Evolutionary conservation across 495 filamentous ascomycete species (phyloP).

Genomic region (Neurospora sp.): DNA sequence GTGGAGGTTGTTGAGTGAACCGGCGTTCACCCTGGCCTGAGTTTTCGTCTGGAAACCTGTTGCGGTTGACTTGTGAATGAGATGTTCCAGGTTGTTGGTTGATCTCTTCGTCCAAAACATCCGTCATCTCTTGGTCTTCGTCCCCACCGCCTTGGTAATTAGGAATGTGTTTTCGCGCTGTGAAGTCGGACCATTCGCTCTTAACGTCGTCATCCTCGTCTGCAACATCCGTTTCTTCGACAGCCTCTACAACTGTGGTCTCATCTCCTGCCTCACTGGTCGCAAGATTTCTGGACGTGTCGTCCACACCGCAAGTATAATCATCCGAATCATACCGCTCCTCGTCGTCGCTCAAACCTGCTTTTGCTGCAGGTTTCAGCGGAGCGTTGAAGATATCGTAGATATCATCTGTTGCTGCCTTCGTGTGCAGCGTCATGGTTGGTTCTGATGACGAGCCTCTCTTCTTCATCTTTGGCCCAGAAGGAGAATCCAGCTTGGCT

Average conservation of each 20-base stretch:
- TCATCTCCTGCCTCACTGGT: slow-evolving; percentile 33
- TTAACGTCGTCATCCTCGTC: slow-evolving; percentile 49
- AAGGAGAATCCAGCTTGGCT: slow-evolving; percentile 83
- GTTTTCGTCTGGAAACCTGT: not conserved
- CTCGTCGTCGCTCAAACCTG: slow-evolving; percentile 49
- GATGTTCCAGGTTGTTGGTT: not conserved
- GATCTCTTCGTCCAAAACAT: slow-evolving; percentile 20
- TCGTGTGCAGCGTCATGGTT: slow-evolving; percentile 95
- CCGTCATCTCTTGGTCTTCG: slow-evolving; percentile 20
- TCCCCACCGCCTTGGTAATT: slow-evolving; percentile 25
- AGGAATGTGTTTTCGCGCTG: slow-evolving; percentile 60
- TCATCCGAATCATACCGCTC: slow-evolving; percentile 62
- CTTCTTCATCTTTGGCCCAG: slow-evolving; percentile 68
- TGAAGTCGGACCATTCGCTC: slow-evolving; percentile 83
- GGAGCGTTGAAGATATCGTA: slow-evolving; percentile 96
- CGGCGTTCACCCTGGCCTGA: slow-evolving; percentile 24
- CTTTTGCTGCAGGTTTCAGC: slow-evolving; percentile 41
- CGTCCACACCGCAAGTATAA: slow-evolving; percentile 74
- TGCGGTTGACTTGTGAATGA: not conserved
- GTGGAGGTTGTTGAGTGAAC: slow-evolving; percentile 22
- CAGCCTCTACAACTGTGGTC: slow-evolving; percentile 15
- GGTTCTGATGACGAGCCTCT: slow-evolving; percentile 51
- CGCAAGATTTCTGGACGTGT: slow-evolving; percentile 53
- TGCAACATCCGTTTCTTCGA: slow-evolving; percentile 39
- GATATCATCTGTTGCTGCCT: slow-evolving; percentile 91